phyloP scores from a whole-genome alignment of 768 basidiomycete genomes.

The Auricularia cornea region DNA sequence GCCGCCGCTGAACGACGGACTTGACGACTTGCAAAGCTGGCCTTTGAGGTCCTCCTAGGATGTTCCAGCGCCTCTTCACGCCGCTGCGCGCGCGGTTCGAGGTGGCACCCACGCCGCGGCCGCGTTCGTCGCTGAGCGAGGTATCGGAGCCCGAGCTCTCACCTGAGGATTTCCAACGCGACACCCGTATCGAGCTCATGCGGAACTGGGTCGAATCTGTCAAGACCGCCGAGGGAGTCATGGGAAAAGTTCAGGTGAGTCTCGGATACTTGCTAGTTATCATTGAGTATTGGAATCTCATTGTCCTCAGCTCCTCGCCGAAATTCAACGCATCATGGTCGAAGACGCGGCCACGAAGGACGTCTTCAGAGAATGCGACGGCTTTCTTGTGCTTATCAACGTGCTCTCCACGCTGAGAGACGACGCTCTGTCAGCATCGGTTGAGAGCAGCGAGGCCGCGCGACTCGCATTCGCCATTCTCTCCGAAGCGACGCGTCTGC shows the following conservation, averaged over 20 bases:
- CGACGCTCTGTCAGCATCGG: constrained; percentile 14
- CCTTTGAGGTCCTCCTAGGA: constrained; percentile 15
- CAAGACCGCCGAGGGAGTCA: constrained; percentile 44
- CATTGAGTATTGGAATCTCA: neutral
- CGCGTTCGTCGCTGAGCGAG: constrained; percentile 9
- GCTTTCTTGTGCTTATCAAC: constrained; percentile 68
- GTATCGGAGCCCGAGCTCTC: constrained; percentile 7
- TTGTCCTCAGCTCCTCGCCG: constrained; percentile 43
- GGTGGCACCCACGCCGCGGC: constrained; percentile 24
- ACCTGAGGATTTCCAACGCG: constrained; percentile 66
- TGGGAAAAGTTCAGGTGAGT: constrained; percentile 47
- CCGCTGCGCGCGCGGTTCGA: constrained; percentile 53
- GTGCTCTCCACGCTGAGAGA: constrained; percentile 50
- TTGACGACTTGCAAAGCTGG: neutral
- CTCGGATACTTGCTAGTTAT: neutral
- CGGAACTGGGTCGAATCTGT: constrained; percentile 59
- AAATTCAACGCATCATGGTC: constrained; percentile 59
- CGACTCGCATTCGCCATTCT: constrained; percentile 56
- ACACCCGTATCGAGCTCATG: constrained; percentile 65
- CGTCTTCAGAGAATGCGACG: constrained; percentile 74
- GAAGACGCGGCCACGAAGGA: constrained; percentile 61
- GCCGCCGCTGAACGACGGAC: neutral
- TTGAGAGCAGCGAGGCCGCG: constrained; percentile 42
- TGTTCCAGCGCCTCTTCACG: constrained; percentile 53
- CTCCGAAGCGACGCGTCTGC: constrained; percentile 53